Percentiles rank a stretch among this genome's conserved stretches.
phyloP scores from a whole-genome alignment of 257 asterid genomes.

The Capsicum pubescens region DNA sequence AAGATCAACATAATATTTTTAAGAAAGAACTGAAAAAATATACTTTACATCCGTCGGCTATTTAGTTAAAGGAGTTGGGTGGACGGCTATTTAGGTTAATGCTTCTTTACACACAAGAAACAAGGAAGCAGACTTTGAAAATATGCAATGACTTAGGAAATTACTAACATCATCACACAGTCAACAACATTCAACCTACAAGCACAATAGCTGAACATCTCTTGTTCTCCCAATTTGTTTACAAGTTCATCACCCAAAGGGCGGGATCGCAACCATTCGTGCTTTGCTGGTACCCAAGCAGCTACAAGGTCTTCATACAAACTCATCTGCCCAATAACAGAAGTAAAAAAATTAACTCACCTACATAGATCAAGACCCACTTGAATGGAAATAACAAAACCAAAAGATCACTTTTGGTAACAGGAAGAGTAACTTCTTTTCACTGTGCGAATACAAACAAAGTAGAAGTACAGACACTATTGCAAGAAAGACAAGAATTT shows the following conservation, averaged over 20 bases:
- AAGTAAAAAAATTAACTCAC: neutral
- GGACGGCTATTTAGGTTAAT: neutral
- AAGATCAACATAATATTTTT: neutral
- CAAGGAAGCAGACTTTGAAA: slow-evolving; percentile 18
- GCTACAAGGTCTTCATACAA: slow-evolving; percentile 98
- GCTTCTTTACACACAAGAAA: slow-evolving; percentile 1
- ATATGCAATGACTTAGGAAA: slow-evolving; percentile 30
- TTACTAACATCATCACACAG: slow-evolving; percentile 35
- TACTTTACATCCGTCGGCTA: neutral
- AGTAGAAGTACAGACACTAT: slow-evolving; percentile 1
- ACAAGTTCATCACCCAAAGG: slow-evolving; percentile 85
- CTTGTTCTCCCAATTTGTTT: slow-evolving; percentile 66
- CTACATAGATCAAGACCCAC: neutral
- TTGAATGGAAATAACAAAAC: slow-evolving; percentile 27
- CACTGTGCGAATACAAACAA: slow-evolving; percentile 9
- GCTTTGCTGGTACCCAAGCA: slow-evolving; percentile 97
- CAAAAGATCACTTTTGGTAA: neutral
- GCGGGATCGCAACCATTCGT: slow-evolving; percentile 81
- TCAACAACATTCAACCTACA: slow-evolving; percentile 59
- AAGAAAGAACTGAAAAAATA: neutral
- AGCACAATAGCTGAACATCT: slow-evolving; percentile 94
- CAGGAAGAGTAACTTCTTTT: slow-evolving; percentile 19
- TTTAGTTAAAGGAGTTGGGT: neutral
- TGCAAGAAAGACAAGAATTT: neutral
- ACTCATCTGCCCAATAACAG: slow-evolving; percentile 72